Evolutionary conservation across 805 yeast species (phyloP).

Genomic region (Schizosaccharomyces cryophilus): DNA sequence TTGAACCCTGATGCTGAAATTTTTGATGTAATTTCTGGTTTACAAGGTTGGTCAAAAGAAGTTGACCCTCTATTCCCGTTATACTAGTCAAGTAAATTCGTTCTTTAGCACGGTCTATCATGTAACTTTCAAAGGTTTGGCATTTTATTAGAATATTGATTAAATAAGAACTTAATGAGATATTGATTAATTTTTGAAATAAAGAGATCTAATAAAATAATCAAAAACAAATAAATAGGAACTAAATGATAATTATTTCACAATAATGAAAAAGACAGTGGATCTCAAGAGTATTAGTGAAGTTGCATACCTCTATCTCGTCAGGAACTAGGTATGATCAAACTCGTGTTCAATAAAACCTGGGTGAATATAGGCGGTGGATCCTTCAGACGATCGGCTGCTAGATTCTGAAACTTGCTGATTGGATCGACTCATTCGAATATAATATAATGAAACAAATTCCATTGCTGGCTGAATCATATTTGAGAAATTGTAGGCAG

Average conservation of each 20-base stretch:
- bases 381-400: background rate
- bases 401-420: too few relatives aligned
- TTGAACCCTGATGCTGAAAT: slow-evolving; percentile 21
- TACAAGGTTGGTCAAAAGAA: slow-evolving; percentile 36
- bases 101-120: background rate
- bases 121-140: background rate
- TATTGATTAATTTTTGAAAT: background rate
- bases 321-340: too few relatives aligned
- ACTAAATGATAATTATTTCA: too few relatives aligned
- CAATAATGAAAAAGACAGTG: too few relatives aligned
- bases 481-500: background rate
- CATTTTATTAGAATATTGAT: background rate
- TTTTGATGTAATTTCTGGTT: slow-evolving; percentile 57
- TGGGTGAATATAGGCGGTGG: background rate
- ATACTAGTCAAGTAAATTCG: slow-evolving; percentile 19
- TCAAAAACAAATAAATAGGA: background rate
- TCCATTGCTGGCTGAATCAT: background rate
- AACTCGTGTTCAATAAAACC: background rate
- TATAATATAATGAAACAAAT: background rate
- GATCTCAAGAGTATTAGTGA: too few relatives aligned
- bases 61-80: slow-evolving; percentile 39
- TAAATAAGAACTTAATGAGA: background rate
- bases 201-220: background rate
- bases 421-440: background rate
- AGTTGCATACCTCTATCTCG: too few relatives aligned